These are phyloP conservation scores for Coriaria nepalensis DNA, from an alignment of 306 rosid species.

Conservation along the genomic window DNA sequence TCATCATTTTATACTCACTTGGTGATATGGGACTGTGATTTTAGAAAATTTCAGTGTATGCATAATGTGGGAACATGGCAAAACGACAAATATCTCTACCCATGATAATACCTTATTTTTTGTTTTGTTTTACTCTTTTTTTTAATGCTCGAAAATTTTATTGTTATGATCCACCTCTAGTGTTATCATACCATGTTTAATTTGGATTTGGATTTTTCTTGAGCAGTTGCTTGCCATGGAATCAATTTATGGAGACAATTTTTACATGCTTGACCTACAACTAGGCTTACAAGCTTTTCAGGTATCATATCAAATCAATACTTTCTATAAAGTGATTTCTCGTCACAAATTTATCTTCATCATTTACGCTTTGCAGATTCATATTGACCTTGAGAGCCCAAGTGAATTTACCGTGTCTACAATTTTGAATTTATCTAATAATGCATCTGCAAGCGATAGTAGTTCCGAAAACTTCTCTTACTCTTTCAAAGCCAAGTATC, in stretches of 20 bases:
- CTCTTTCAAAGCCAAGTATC: slow-evolving; percentile 55
- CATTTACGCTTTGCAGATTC: slow-evolving; percentile 34
- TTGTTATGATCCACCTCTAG: neutral
- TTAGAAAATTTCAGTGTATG: too few relatives aligned
- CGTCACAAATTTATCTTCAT: neutral
- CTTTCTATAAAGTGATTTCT: slow-evolving; percentile 3
- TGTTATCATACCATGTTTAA: too few relatives aligned
- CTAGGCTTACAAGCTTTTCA: slow-evolving; percentile 47
- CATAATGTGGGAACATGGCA: too few relatives aligned
- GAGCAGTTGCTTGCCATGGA: slow-evolving; percentile 73
- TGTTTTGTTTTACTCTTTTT: too few relatives aligned
- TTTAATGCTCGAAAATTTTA: neutral
- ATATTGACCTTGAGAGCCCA: slow-evolving; percentile 35
- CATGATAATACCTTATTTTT: too few relatives aligned
- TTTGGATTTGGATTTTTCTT: slow-evolving; percentile 6
- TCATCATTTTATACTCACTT: too few relatives aligned
- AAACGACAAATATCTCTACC: too few relatives aligned
- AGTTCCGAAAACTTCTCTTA: slow-evolving; percentile 37
- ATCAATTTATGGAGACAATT: slow-evolving; percentile 66
- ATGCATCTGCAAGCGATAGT: slow-evolving; percentile 12
- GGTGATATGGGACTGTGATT: too few relatives aligned
- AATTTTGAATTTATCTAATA: slow-evolving; percentile 33
- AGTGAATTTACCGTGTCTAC: slow-evolving; percentile 44
- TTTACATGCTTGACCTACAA: slow-evolving; percentile 39
- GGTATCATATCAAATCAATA: slow-evolving; percentile 34